Base-by-base conservation (phyloP, 768 basidiomycete genomes). In the Pulveroboletus sp. region DNA sequence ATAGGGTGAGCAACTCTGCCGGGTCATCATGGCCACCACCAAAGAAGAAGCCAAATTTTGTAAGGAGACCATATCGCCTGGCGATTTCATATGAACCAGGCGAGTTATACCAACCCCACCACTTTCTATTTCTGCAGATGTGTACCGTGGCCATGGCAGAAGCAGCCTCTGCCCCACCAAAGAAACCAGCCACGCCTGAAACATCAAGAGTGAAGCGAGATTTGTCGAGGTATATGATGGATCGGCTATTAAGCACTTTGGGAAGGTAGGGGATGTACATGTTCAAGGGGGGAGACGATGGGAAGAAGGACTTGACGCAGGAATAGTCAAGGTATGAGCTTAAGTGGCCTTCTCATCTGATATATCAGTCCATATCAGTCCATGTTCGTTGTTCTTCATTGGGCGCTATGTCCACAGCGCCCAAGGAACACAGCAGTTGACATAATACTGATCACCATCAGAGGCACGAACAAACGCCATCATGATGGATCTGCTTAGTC, bases 141-240 rank as follows among this genome's bases (percentile, higher is more conserved):
- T 69, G 68, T 14, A 69, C 64, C 9, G 62, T 65, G 14, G 61
- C 57, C 66, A 69, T 69, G n/a, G 67, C 64, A 3, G 68, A 57
- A 27, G 62, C 54, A 11, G 68, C 68, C 39, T 69, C 68, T 18
- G 62, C 56, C n/a, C 68, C 67, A 60, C 53, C 50, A 11, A 54
- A 54, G 31, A 55, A 55, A 17, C 50, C 54, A 2, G 42, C 46
- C 6, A 55, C 59, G 5, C 66, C 68, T 5, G 62, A 57, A 6
- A 52, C 39, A 39, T 69, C 60, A 8, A 66, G 54, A 30, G 45
- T 56, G 43, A 61, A 62, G 9, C 45, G 24, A 26, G 54, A 46
- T 24, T 47, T 40, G 59, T 52, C 33, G 38, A 55, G 39, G 39
- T 37, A 31, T n/a, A 40, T 9, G 6, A 54, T 17, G 18, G 46